A percentile compares a stretch with the other conserved stretches of the same genome.
These are phyloP conservation scores for Prototheca wickerhamii DNA, from an alignment of 163 green algal species.

Conservation along the genomic window DNA sequence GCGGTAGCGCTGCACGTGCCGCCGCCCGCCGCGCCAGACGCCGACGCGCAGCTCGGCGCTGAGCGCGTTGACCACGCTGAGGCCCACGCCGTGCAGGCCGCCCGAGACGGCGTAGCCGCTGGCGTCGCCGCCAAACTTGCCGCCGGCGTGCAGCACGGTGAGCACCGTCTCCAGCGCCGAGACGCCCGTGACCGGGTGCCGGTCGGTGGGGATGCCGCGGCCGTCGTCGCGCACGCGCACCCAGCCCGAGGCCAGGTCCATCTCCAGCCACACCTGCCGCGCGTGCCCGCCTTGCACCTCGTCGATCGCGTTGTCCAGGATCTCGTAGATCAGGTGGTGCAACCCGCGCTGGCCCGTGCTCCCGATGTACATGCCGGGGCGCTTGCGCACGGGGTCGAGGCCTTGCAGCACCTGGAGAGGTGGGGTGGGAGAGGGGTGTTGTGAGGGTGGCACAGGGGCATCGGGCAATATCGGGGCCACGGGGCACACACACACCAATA, in stretches of 20 bases:
- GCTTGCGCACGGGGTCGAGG: constrained; percentile 92
- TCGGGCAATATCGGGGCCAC: too few species aligned
- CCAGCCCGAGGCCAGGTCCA: constrained; percentile 56
- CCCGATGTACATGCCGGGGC: constrained; percentile 99
- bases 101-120: constrained; percentile 87
- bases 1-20: constrained; percentile 42
- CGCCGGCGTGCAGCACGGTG: constrained; percentile 96
- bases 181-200: constrained; percentile 81
- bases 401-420: constrained; percentile 81
- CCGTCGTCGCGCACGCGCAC: constrained; percentile 89
- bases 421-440: neutral
- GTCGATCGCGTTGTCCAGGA: constrained; percentile 96
- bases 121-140: constrained; percentile 88
- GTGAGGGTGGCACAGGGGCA: neutral
- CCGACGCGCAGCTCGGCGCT: constrained; percentile 59
- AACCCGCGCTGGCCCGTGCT: constrained; percentile 80
- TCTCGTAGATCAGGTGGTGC: constrained; percentile 83
- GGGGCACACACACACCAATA: too few species aligned
- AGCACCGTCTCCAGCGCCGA: constrained; percentile 88
- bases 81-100: constrained; percentile 92
- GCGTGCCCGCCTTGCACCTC: constrained; percentile 71
- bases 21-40: constrained; percentile 52
- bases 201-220: constrained; percentile 88
- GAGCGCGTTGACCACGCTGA: constrained; percentile 96
- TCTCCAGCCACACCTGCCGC: constrained; percentile 49